Base-by-base conservation (phyloP, 176 grass and related monocot species). In the Rhipidocladum racemiflorum region DNA sequence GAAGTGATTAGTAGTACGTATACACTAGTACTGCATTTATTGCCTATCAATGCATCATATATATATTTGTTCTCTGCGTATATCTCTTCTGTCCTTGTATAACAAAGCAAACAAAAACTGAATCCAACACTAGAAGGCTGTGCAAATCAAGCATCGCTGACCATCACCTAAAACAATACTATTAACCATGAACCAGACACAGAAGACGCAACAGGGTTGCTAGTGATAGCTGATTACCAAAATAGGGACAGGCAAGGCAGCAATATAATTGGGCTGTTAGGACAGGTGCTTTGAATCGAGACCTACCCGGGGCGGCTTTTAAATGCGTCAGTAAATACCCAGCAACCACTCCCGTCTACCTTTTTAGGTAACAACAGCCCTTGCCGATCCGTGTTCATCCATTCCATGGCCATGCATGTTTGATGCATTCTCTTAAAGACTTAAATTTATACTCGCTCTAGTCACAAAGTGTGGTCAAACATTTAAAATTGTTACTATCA, bases 221-320 rank as follows among this genome's bases (percentile, higher is more conserved):
- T 18, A 17, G 45, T 24, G 65, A 54, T 51, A 18, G 36, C 7
- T 18, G 35, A 29, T 76, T 29, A 28, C 55, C 2, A 46, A 20
- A 68, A 23, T 14, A 28, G 44, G 36, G 72, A 43, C 28, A 76
- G 4, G 23, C 30, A 71, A 66, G 61, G 29, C 29, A 24, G 13
- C 39, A 34, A 44, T 8, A 51, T 61, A 25, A 62, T 61, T 54
- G 17, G 17, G 54, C 2, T 49, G 54, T 61, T 49, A 35, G 60
- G 48, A 9, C 25, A 14, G 78, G 71, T 39, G 72, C 72, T 29
- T 71, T 87, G 65, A 87, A 87, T 77, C 35, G 68, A 25, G 70
- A 77, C 72, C 85, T 71, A 76, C 72, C 72, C 72, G 24, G 64
- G 79, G 24, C 65, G 79, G 79, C 79, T 68, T 76, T 87, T 83